These are phyloP conservation scores for Trametes elegans DNA, from an alignment of 768 basidiomycete genomes.

Conservation along the genomic window DNA sequence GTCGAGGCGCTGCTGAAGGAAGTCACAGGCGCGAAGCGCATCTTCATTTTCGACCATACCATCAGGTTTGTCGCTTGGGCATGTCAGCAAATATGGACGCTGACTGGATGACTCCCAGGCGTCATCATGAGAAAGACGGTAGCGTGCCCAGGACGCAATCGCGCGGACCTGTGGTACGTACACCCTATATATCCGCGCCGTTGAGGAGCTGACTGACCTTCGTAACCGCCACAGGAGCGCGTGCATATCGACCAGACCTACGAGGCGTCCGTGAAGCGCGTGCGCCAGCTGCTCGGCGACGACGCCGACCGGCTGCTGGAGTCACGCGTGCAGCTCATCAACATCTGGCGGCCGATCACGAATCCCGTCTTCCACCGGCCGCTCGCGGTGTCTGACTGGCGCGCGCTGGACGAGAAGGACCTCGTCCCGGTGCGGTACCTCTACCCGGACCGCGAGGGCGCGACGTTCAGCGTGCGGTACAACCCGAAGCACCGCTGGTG, in stretches of 20 bases:
- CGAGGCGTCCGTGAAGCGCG: slow-evolving; percentile 35
- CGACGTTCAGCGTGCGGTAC: slow-evolving; percentile 36
- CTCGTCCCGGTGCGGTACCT: slow-evolving; percentile 38
- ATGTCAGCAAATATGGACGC: neutral
- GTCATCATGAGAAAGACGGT: slow-evolving; percentile 16
- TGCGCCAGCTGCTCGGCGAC: slow-evolving; percentile 36
- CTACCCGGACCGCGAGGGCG: slow-evolving; percentile 35
- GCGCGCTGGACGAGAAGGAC: slow-evolving; percentile 36
- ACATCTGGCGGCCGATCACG: slow-evolving; percentile 46
- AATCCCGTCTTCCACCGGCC: slow-evolving; percentile 40
- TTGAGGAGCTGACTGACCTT: too few relatives aligned
- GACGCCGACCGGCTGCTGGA: slow-evolving; percentile 43
- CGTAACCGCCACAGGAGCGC: slow-evolving; percentile 27
- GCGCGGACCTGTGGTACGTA: slow-evolving; percentile 35
- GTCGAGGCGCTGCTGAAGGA: slow-evolving; percentile 41
- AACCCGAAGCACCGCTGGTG: slow-evolving; percentile 40
- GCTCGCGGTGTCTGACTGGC: slow-evolving; percentile 42
- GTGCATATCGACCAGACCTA: slow-evolving; percentile 49
- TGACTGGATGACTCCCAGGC: slow-evolving; percentile 2
- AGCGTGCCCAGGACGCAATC: slow-evolving; percentile 8
- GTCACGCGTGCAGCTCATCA: slow-evolving; percentile 43
- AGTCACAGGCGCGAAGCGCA: slow-evolving; percentile 36
- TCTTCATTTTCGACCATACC: slow-evolving; percentile 47
- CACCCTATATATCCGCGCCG: neutral
- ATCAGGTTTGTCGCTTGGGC: slow-evolving; percentile 30